Base-by-base conservation (phyloP, 108 stramenopile genomes). In the Fistulifera solaris region DNA sequence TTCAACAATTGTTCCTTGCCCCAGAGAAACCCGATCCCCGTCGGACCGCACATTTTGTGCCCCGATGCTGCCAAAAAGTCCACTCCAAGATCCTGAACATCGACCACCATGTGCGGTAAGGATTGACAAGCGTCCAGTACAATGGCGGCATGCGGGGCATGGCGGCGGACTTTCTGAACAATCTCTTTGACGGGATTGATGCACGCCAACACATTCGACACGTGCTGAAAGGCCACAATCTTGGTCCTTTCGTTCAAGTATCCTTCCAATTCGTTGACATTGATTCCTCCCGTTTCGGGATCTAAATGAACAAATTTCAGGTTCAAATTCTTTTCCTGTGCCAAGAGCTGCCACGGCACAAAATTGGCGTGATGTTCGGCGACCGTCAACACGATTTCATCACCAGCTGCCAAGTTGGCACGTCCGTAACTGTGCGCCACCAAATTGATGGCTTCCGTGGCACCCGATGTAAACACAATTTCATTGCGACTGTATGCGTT, bases 1-100 rank as follows among this genome's bases (percentile, higher is more conserved):
- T 87, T 83, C 42, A 95, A 61, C 40, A 94, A 28, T 0, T 68
- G 69, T 59, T 86, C 80, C 42, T 54, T 66, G 0, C 84, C 93
- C 89, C 89, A 97, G 0, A 99, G 77, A 49, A 94, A 89, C 0
- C 95, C 97, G 59, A 98, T 89, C 1, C 99, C 99, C 28, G 96
- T 98, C 7, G 99, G 97, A 7, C 90, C 97, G 49, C 94, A 95
- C 76, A 96, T 93, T 77, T 99, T 99, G 66, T 99, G 99, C 15
- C 97, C 97, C 18, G 94, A 96, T 13, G 91, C 72, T 16, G 93
- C 96, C 27, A 98, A 45, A 61, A 96, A 94, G 68, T 99, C 98
- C 16, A 91, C 83, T n/a, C 84, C 87, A 14, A 94, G 61, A 16
- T 67, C 67, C 66, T 82, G 81, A 1, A 98, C 94, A 58, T 97